These are phyloP conservation scores for Talaromyces sp. DNA, from an alignment of 2,329 filamentous ascomycete species.

Conservation along the genomic window DNA sequence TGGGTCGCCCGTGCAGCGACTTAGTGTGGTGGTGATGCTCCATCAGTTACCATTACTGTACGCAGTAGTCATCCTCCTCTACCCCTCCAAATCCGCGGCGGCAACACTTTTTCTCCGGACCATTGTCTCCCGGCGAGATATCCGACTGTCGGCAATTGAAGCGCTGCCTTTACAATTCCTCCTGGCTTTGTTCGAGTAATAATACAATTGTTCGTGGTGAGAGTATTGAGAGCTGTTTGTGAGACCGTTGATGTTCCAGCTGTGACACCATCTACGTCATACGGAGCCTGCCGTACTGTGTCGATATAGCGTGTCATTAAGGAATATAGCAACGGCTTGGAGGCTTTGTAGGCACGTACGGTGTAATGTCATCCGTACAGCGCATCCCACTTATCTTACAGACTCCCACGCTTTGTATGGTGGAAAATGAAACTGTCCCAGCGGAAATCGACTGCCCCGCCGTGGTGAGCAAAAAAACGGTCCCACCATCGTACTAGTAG, in stretches of 20 bases:
- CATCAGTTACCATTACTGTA: neutral
- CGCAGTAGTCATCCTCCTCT: slow-evolving; percentile 2
- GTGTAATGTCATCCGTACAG: neutral
- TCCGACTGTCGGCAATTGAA: neutral
- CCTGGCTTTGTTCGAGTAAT: neutral
- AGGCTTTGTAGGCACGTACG: neutral
- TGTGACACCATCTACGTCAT: neutral
- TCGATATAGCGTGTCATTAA: neutral
- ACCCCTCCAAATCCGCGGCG: slow-evolving; percentile 10
- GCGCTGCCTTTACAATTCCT: neutral
- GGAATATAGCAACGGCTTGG: neutral
- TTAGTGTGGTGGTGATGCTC: neutral
- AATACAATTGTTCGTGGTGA: neutral
- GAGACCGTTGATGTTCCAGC: neutral
- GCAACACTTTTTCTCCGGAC: slow-evolving; percentile 11
- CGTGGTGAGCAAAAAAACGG: slow-evolving; percentile 4
- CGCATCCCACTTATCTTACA: neutral
- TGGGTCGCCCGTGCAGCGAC: neutral
- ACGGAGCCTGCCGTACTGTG: neutral
- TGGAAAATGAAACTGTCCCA: neutral
- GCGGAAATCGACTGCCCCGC: neutral
- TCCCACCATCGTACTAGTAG: neutral
- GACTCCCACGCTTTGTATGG: neutral
- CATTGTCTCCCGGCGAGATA: slow-evolving; percentile 17
- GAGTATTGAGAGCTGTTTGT: neutral